These are phyloP conservation scores for Lichtheimia hyalospora DNA, from an alignment of 371 early-diverging fungal genomes.

Conservation along the genomic window DNA sequence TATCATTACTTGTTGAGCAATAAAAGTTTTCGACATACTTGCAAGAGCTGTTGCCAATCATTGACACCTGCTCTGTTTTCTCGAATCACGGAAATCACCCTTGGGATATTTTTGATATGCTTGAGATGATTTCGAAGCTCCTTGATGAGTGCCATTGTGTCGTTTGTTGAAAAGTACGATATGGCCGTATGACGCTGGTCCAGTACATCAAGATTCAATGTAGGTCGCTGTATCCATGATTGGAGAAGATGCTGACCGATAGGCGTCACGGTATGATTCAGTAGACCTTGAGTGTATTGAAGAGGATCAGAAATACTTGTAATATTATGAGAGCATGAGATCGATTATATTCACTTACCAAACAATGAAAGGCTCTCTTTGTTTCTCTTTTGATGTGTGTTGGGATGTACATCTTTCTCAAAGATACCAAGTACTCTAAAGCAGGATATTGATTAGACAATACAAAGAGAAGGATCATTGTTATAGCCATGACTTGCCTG, in stretches of 20 bases:
- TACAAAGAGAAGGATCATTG: no score
- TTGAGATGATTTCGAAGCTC: constrained; percentile 43
- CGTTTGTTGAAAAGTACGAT: constrained; percentile 39
- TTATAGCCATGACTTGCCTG: constrained; percentile 23
- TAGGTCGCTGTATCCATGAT: constrained; percentile 71
- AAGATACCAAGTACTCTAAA: constrained; percentile 70
- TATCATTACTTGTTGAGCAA: no score
- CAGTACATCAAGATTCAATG: constrained; percentile 41
- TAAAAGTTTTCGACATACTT: constrained; percentile 35
- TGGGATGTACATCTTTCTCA: constrained; percentile 67
- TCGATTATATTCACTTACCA: constrained; percentile 37
- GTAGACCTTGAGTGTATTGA: constrained; percentile 41
- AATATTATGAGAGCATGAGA: no score
- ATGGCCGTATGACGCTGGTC: constrained; percentile 57
- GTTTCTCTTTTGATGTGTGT: constrained; percentile 50
- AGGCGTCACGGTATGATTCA: constrained; percentile 63
- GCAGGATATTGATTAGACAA: background rate
- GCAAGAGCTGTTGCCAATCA: constrained; percentile 74
- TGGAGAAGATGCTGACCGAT: constrained; percentile 54
- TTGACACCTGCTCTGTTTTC: constrained; percentile 43
- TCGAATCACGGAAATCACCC: constrained; percentile 48
- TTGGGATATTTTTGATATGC: constrained; percentile 65
- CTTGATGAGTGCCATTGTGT: constrained; percentile 26
- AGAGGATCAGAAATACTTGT: background rate
- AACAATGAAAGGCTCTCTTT: constrained; percentile 73